phyloP scores from a whole-genome alignment of 2,329 filamentous ascomycete genomes.

The Nakataea oryzae region DNA sequence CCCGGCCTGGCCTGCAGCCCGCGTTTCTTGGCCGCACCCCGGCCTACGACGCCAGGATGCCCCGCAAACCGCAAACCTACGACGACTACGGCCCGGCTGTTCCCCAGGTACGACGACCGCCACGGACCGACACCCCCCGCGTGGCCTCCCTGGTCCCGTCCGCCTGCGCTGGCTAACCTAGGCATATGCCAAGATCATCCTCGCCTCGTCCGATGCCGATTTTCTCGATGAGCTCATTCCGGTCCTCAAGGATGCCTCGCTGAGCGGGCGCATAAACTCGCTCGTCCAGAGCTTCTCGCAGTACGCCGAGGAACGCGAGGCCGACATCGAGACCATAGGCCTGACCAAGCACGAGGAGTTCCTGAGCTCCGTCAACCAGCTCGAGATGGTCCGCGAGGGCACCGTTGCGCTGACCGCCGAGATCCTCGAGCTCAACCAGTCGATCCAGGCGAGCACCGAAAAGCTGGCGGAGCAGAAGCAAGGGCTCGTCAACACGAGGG shows the following conservation, averaged over 20 bases:
- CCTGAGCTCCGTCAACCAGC: slow-evolving; percentile 81
- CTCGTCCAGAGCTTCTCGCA: slow-evolving; percentile 69
- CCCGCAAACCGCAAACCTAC: slow-evolving; percentile 13
- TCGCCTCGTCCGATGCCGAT: slow-evolving; percentile 82
- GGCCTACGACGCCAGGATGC: slow-evolving; percentile 8
- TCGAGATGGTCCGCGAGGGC: slow-evolving; percentile 85
- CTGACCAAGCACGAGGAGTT: slow-evolving; percentile 97
- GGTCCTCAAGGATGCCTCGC: slow-evolving; percentile 80
- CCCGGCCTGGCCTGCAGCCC: not conserved
- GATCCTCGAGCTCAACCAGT: slow-evolving; percentile 85
- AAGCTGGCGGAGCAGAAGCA: slow-evolving; percentile 92
- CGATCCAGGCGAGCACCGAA: slow-evolving; percentile 90
- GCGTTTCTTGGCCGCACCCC: not conserved
- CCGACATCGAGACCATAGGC: slow-evolving; percentile 88
- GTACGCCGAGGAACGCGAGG: slow-evolving; percentile 78
- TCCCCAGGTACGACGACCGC: slow-evolving; percentile 11
- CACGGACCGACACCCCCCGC: not conserved
- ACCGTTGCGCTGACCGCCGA: slow-evolving; percentile 83
- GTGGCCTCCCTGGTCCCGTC: not conserved
- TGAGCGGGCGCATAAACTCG: slow-evolving; percentile 59
- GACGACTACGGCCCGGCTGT: slow-evolving; percentile 17
- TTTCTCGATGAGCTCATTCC: slow-evolving; percentile 95
- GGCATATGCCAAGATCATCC: slow-evolving; percentile 58
- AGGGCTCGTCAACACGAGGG: slow-evolving; percentile 81
- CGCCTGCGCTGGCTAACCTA: not conserved